Conservation (phyloP, 2,329 filamentous ascomycete species). For the Sclerotinia borealis region DNA sequence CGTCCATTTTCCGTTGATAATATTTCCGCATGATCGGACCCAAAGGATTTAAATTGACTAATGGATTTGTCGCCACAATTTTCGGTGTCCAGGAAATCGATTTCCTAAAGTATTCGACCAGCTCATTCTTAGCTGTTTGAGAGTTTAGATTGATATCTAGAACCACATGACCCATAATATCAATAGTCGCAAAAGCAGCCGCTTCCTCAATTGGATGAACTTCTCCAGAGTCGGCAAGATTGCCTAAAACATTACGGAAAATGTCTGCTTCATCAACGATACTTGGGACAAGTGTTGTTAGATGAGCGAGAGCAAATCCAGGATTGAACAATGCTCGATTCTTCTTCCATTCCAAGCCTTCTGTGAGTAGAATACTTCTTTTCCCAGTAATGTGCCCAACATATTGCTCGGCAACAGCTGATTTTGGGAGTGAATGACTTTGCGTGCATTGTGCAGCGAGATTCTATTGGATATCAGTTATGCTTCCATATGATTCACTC, state of each 20-base stretch:
- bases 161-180: slow-evolving; percentile 21
- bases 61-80: slow-evolving; percentile 16
- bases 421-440: slow-evolving; percentile 5
- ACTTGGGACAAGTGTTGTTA: slow-evolving; percentile 17
- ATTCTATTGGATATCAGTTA: neutral
- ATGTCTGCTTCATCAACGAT: slow-evolving; percentile 22
- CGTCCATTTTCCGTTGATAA: slow-evolving; percentile 23
- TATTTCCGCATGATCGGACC: slow-evolving; percentile 19
- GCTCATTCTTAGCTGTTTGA: slow-evolving; percentile 18
- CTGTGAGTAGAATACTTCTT: slow-evolving; percentile 18
- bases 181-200: slow-evolving; percentile 21
- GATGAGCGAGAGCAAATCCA: slow-evolving; percentile 22
- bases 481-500: too few species aligned
- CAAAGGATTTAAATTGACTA: slow-evolving; percentile 17
- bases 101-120: slow-evolving; percentile 19
- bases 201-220: slow-evolving; percentile 20
- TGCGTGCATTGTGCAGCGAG: slow-evolving; percentile 12
- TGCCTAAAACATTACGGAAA: slow-evolving; percentile 14
- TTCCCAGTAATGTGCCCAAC: slow-evolving; percentile 14
- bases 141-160: slow-evolving; percentile 18
- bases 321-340: slow-evolving; percentile 23
- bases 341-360: slow-evolving; percentile 25
- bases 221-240: slow-evolving; percentile 18
- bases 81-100: slow-evolving; percentile 20
- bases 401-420: neutral